Percentiles rank a stretch among this genome's conserved stretches.
These are phyloP conservation scores for Usnea hakonensis DNA, from an alignment of 495 filamentous ascomycete genomes.

Conservation along the genomic window DNA sequence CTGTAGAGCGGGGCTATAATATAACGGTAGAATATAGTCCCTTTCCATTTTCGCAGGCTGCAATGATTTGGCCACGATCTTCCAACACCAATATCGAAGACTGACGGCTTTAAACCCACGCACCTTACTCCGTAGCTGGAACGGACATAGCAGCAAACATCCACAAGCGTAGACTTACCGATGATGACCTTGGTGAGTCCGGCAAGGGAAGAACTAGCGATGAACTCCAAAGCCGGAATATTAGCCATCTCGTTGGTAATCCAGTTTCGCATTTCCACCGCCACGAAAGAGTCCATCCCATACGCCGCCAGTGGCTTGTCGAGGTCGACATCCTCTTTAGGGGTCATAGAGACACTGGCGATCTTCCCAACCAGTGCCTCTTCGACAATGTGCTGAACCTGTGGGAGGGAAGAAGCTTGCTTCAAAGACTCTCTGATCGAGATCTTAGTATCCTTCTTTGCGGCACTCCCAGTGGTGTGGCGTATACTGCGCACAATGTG, in stretches of 20 bases:
- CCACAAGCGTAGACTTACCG: neutral
- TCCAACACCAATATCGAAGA: no score
- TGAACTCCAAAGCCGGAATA: neutral
- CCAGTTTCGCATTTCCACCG: slow-evolving; percentile 61
- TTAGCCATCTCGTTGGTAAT: slow-evolving; percentile 44
- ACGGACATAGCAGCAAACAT: no score
- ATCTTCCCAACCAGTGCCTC: neutral
- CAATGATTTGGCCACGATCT: no score
- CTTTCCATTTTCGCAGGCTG: no score
- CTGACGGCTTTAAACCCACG: no score
- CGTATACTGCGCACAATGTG: neutral
- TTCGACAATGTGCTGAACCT: neutral
- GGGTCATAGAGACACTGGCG: slow-evolving; percentile 1
- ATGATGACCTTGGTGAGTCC: neutral
- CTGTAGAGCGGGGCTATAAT: no score
- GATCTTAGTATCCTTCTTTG: neutral
- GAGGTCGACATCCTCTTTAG: slow-evolving; percentile 1
- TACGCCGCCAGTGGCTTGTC: slow-evolving; percentile 40
- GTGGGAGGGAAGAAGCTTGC: neutral
- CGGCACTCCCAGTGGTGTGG: neutral
- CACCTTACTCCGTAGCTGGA: no score
- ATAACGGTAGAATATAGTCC: no score
- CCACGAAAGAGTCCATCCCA: slow-evolving; percentile 56
- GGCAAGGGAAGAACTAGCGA: neutral
- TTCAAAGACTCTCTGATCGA: neutral